Evolutionary conservation across 176 grass and related monocot species (phyloP), one percentile per base, ranked within the genome.

Genomic region (Guadua angustifolia): DNA sequence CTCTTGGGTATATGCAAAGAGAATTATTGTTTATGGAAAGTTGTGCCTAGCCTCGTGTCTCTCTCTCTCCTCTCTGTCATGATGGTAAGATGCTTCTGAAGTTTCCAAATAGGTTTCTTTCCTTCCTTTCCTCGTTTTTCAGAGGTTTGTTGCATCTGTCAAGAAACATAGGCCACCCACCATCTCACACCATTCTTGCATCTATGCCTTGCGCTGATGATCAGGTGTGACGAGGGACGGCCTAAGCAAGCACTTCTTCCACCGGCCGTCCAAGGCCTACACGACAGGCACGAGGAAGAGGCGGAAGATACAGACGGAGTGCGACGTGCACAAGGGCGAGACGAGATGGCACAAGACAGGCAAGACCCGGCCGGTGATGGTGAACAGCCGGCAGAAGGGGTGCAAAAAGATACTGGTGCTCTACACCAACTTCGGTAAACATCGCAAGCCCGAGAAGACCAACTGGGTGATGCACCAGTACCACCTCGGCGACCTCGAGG

Each of bases 381-480:
- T 93, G 45, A 91, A 86, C 39, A 89, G 97, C 58, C 81, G 47
- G 25, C 93, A 95, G 81, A 95, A 92, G 80, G 97, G 97, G 59
- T 99, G 92, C 93, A 99, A 99, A 86, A 99, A 99, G 88, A 99
- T 99, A 72, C 82, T 99, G 36, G 97, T 99, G 60, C 84, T 99
- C 25, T 99, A 99, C 88, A 99, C 97, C 84, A 99, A 96, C 84
- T 99, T 95, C 66, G 93, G 97, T 32, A 99, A 99, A 88, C 91
- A 94, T 70, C 78, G 91, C 66, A 99, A 99, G 79, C 97, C 97
- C 2, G 97, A 99, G 83, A 99, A 99, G 74, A 99, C 97, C 16
- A 99, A 99, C 85, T 99, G 97, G 97, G 97, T 99, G 73, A 99
- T 96, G 97, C 97, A 99, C 67, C 97, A 99, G 82, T 99, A 99